Evolutionary conservation across 2,329 filamentous ascomycete species (phyloP), one percentile per base, ranked within the genome.

Genomic region (Bipolaris gigantea): DNA sequence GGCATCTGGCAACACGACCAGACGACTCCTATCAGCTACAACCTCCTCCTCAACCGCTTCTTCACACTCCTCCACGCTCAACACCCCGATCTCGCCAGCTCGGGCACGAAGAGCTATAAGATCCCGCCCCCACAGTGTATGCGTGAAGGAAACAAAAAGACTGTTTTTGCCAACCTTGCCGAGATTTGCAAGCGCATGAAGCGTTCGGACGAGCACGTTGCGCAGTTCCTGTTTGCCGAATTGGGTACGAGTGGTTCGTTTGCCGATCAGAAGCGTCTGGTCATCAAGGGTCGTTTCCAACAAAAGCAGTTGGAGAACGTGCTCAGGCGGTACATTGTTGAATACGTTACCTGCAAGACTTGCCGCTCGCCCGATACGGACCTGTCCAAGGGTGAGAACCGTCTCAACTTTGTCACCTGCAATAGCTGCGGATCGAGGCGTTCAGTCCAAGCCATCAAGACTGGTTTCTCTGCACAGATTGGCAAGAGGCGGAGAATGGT

Each of bases 101-200:
- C 87, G 75, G 91, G 91, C 64, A 86, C 87, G 71, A 94, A 92
- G 83, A 95, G 89, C 78, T 99, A 97, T 86, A 97, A 97, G 86
- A 99, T 99, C 67, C 94, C 94, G 48, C 94, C 94, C 48, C 94
- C 94, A 46, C 94, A 99, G 82, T 97, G 94, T 80, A 86, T 97
- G 73, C 92, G 94, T 80, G 94, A 99, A 92, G 94, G 94, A 76
- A 99, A 99, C 87, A 95, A 96, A 86, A 74, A 73, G 88, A 99
- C 94, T 60, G 96, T 99, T 73, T 99, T 99, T 73, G 94, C 93
- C 82, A 99, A 99, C 82, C 94, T 99, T 73, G 86, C 91, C 75
- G 94, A 99, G 75, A 97, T 99, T 72, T 96, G 92, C 85, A 96
- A 96, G 85, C 87, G 93, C 70, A 97, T 99, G 92, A 99, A 99